These are phyloP conservation scores for Ceratobasidium sp. DNA, from an alignment of 1,284 basidiomycete genomes.

Conservation along the genomic window DNA sequence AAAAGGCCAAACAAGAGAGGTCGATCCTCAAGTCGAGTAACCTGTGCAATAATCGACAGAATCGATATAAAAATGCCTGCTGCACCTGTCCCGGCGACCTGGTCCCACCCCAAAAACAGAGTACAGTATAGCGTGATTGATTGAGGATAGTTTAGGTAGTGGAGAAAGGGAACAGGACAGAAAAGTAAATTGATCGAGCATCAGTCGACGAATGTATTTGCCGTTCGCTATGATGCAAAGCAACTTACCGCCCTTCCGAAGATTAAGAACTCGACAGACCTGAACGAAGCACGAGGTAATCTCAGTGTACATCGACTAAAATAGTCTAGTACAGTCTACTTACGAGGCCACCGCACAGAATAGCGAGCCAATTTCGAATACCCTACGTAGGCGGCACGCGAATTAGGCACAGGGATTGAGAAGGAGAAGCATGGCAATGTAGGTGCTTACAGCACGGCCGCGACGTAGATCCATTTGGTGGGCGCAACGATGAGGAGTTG, in stretches of 20 bases:
- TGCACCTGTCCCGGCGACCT: conserved; percentile 57
- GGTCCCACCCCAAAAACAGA: background rate
- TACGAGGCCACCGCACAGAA: conserved; percentile 64
- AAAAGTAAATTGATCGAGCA: background rate
- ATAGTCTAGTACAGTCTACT: conserved; percentile 46
- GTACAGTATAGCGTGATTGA: background rate
- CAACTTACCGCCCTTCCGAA: conserved; percentile 61
- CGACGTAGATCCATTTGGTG: conserved; percentile 62
- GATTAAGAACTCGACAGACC: conserved; percentile 58
- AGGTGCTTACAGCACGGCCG: conserved; percentile 61
- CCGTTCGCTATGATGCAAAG: conserved; percentile 9
- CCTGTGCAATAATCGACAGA: conserved; percentile 60
- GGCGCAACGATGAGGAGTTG: conserved; percentile 60
- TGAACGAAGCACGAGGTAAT: conserved; percentile 19
- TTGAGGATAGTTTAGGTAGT: too few species aligned
- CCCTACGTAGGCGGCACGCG: background rate
- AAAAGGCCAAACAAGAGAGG: conserved; percentile 55
- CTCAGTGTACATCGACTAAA: conserved; percentile 38
- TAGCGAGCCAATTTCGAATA: conserved; percentile 63
- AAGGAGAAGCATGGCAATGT: conserved; percentile 46
- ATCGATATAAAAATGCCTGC: conserved; percentile 54
- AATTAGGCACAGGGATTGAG: conserved; percentile 48
- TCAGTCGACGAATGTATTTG: background rate
- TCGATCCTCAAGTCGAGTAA: conserved; percentile 59
- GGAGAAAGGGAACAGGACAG: background rate